A percentile compares a stretch with the other conserved stretches of the same genome.
These are phyloP conservation scores for Saururus chinensis DNA, from an alignment of 164 flowering plant species.

Conservation along the genomic window DNA sequence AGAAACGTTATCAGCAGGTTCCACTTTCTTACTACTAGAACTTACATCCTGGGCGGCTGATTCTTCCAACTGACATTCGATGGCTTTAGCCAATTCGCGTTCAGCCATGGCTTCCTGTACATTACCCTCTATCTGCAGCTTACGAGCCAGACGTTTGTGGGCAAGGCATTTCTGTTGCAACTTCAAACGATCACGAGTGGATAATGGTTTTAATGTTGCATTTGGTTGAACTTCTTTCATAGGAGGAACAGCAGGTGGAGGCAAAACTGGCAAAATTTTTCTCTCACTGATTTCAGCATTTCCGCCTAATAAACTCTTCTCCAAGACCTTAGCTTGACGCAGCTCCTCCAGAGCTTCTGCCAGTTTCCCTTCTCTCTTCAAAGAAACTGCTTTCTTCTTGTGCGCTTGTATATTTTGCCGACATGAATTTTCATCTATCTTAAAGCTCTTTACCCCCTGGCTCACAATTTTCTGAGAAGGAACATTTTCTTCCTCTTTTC, in stretches of 20 bases:
- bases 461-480: constrained; percentile 7
- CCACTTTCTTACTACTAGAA: constrained; percentile 10
- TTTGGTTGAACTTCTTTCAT: constrained; percentile 8
- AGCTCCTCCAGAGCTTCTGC: constrained; percentile 74
- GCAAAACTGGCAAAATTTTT: constrained; percentile 10
- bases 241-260: constrained; percentile 7
- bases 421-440: constrained; percentile 15
- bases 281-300: constrained; percentile 10
- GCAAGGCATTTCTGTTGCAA: constrained; percentile 79
- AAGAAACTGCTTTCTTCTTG: constrained; percentile 55
- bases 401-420: constrained; percentile 44
- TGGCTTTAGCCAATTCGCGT: constrained; percentile 68
- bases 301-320: constrained; percentile 38
- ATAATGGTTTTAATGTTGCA: constrained; percentile 37
- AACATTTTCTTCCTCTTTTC: constrained; percentile 6
- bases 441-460: constrained; percentile 1
- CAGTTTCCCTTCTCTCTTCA: constrained; percentile 77
- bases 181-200: constrained; percentile 78
- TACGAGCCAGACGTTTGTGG: constrained; percentile 82
- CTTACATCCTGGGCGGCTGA: constrained; percentile 16
- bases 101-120: constrained; percentile 78
- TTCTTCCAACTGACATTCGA: constrained; percentile 72
- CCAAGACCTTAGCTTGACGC: constrained; percentile 52
- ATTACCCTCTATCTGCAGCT: constrained; percentile 80
- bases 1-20: constrained; percentile 30